Evolutionary conservation across 2,329 filamentous ascomycete genomes (phyloP).

Genomic region (Hypomyces perniciosus): DNA sequence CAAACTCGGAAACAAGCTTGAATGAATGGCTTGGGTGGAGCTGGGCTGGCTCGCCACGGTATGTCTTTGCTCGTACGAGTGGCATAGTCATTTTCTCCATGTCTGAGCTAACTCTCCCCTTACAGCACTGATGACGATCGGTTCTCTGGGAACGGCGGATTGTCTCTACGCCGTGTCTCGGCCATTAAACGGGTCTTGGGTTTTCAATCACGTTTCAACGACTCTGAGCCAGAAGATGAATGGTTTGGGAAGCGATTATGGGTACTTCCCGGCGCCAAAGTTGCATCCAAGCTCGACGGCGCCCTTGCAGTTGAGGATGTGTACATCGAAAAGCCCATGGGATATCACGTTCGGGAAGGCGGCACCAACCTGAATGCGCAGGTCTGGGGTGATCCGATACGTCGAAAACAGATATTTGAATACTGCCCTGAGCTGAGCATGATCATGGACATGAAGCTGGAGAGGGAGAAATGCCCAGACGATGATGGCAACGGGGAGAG

Average conservation of each 20-base stretch:
- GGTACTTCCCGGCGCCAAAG: constrained; percentile 41
- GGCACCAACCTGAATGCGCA: constrained; percentile 34
- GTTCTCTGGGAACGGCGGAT: constrained; percentile 48
- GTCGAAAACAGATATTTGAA: constrained; percentile 43
- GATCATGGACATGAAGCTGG: constrained; percentile 52
- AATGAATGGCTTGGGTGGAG: constrained; percentile 50
- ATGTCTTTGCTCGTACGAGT: neutral
- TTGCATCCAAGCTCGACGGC: constrained; percentile 36
- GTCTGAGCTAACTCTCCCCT: neutral
- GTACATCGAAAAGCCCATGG: constrained; percentile 46
- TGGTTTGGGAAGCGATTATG: constrained; percentile 48
- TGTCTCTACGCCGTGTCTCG: constrained; percentile 48
- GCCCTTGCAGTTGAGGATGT: constrained; percentile 45
- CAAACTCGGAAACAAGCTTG: constrained; percentile 45
- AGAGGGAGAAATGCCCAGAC: constrained; percentile 39
- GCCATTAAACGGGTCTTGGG: constrained; percentile 42
- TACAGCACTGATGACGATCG: constrained; percentile 31
- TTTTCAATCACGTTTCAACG: constrained; percentile 45
- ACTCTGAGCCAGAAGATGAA: constrained; percentile 47
- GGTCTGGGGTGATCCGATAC: constrained; percentile 41
- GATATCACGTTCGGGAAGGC: constrained; percentile 45
- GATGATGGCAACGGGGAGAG: constrained; percentile 7
- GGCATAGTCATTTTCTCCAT: neutral
- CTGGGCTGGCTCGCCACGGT: constrained; percentile 50
- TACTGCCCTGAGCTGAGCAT: constrained; percentile 53